Evolutionary conservation across 495 filamentous ascomycete species (phyloP), one percentile per base, ranked within the genome.

Genomic region (Neurospora sp.): DNA sequence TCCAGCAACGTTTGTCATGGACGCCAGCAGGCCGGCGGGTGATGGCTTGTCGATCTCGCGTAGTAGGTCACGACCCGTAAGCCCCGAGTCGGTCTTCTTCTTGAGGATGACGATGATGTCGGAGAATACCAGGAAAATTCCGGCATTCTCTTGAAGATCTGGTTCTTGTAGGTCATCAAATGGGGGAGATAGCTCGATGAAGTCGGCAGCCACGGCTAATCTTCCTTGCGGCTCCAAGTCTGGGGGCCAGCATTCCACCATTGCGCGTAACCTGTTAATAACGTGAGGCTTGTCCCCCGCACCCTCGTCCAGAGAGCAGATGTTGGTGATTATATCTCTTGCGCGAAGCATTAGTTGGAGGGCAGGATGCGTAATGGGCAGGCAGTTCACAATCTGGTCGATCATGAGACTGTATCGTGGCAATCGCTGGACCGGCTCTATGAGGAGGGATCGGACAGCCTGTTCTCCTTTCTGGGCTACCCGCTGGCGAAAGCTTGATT

Each of bases 391-490:
- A 81, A 99, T 98, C 74, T 95, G 94, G 82, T 98, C 96, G 74
- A 99, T 97, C 75, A 98, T 90, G 9, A 99, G 84, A 78, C 91
- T 97, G 80, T 99, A 99, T 7, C 96, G 92, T 46, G 96, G 96
- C 70, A 99, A 86, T 35, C 96, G 87, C 80, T 99, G 96, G 10
- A 99, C 94, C 1, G 96, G 96, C 81, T 99, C 96, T 81, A 98
- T 98, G 59, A 98, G 85, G 70, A 94, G 85, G n/a, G 94, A 97
- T 46, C 93, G 93, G 39, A 99, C 85, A 71, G 89, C 86, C 77
- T 99, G 96, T 78, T 99, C 96, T 46, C 96, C 96, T 11, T 90
- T 92, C 71, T 94, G 89, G 48, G 93, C 90, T 1, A 98, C 86
- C 71, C 91, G 82, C 77, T 89, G 89, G 0, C 91, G 91, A 77